Conservation (phyloP, 768 basidiomycete species). For the Termitomyces sp. region DNA sequence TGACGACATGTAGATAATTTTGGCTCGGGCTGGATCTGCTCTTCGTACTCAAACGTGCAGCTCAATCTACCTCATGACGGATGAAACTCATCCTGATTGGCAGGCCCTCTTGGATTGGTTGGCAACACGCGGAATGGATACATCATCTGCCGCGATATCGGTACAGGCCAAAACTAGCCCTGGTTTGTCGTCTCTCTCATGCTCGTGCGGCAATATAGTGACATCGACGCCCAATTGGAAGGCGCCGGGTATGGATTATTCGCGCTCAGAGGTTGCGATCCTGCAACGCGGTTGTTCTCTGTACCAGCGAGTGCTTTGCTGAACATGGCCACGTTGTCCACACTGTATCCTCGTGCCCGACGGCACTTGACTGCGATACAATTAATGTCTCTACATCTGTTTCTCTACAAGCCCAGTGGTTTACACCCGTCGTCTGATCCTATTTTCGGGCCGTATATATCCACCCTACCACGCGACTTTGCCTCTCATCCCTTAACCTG, state of each 20-base stretch:
- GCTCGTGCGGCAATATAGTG: not conserved
- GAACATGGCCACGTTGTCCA: conserved; percentile 66
- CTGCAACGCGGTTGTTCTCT: conserved; percentile 59
- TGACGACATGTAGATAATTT: not conserved
- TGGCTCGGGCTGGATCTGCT: too few relatives aligned
- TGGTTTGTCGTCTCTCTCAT: conserved; percentile 38
- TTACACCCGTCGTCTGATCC: conserved; percentile 47
- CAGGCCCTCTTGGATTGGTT: conserved; percentile 53
- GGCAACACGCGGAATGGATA: conserved; percentile 44
- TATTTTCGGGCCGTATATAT: conserved; percentile 74
- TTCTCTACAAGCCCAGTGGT: conserved; percentile 56
- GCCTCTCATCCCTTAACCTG: conserved; percentile 81
- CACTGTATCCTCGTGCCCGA: conserved; percentile 48
- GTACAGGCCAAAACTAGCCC: conserved; percentile 52
- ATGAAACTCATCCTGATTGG: conserved; percentile 40
- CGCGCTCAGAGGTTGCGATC: conserved; percentile 39
- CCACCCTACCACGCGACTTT: conserved; percentile 72
- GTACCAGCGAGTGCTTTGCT: conserved; percentile 72
- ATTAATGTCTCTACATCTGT: conserved; percentile 77
- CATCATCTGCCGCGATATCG: conserved; percentile 35
- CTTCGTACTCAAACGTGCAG: too few relatives aligned
- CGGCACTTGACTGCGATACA: conserved; percentile 62
- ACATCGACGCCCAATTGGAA: conserved; percentile 20
- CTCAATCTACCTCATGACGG: not conserved
- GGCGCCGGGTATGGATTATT: conserved; percentile 75